Evolutionary conservation across 2,329 filamentous ascomycete genomes (phyloP), one percentile per base, ranked within the genome.

Genomic region (Alternaria burnsii): DNA sequence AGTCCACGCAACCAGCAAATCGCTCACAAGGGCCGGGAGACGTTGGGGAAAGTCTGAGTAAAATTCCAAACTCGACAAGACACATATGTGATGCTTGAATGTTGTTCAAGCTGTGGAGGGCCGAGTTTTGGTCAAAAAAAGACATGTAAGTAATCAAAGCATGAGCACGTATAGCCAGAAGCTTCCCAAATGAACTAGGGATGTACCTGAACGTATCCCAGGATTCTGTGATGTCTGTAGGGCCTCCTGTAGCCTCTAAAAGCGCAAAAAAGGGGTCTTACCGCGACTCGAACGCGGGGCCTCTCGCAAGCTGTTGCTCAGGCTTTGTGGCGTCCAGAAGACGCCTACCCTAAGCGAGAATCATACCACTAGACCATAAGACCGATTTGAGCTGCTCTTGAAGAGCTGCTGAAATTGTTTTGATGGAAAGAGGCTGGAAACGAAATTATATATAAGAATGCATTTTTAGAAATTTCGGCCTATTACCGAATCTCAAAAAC

Each of bases 311-410:
- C 55, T 50, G 18, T 66, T 66, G 61, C 68, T 71, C 59, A 63
- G 69, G 59, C 52, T 38, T 30, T 30, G 28, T 30, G 4, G 28
- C 28, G 28, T 11, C 28, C 4, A 30, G 28, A 30, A 30, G 28
- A 30, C 28, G 28, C 1, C 3, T 52, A 50, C 86, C 86, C 86
- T 88, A 88, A 87, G 86, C 86, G 85, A 87, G 85, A 87, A 88
- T 87, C 85, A 88, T 88, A 87, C 86, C 86, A 84, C 86, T 87
- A 87, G 85, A 63, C 62, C 84, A 87, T 63, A 69, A 66, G 65
- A 68, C 58, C 54, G 1, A 8, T 3, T n/a, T 1, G 12, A 6
- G n/a, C 26, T 20, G 26, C 43, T 20, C 24, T 30, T 47, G 43
- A n/a, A n/a, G 12, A 46, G 32, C 46, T 50, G 24, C 14, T 36